Conservation (phyloP, 495 filamentous ascomycete genomes). For the Aspergillus taichungensis region DNA sequence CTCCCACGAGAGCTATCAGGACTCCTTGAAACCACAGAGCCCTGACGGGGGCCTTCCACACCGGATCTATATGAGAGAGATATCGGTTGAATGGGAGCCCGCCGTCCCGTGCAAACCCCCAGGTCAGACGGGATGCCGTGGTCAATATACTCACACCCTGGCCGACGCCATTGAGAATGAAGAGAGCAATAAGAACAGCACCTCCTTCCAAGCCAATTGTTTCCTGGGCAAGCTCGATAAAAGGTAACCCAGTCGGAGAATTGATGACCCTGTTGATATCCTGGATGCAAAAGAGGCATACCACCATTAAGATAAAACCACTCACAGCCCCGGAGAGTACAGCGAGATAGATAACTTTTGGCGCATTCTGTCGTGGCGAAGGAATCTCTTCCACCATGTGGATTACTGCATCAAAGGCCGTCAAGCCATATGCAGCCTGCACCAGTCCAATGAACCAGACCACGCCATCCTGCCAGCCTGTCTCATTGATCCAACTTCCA, state of each 20-base stretch:
- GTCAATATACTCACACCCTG: slow-evolving; percentile 39
- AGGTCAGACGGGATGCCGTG: slow-evolving; percentile 43
- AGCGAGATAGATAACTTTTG: slow-evolving; percentile 33
- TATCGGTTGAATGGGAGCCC: slow-evolving; percentile 39
- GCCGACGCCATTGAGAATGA: slow-evolving; percentile 41
- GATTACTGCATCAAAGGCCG: slow-evolving; percentile 55
- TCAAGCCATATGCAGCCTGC: slow-evolving; percentile 52
- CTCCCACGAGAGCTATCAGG: slow-evolving; percentile 33
- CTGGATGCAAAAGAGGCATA: slow-evolving; percentile 65
- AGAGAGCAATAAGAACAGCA: slow-evolving; percentile 31
- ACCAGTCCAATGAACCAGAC: slow-evolving; percentile 55
- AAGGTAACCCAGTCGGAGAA: slow-evolving; percentile 31
- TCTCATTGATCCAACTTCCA: slow-evolving; percentile 49
- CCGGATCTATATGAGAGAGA: slow-evolving; percentile 32
- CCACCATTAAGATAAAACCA: slow-evolving; percentile 65
- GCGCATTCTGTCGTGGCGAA: slow-evolving; percentile 31
- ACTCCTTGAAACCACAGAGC: slow-evolving; percentile 37
- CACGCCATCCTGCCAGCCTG: slow-evolving; percentile 54
- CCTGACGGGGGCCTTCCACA: slow-evolving; percentile 37
- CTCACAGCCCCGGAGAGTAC: slow-evolving; percentile 40
- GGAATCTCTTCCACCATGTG: slow-evolving; percentile 51
- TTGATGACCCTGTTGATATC: slow-evolving; percentile 50
- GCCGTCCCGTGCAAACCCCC: slow-evolving; percentile 50
- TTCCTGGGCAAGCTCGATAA: slow-evolving; percentile 37
- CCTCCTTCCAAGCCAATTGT: slow-evolving; percentile 31